Base-by-base conservation (phyloP, 192 early-diverging fungal species). In the Endogone sp. region DNA sequence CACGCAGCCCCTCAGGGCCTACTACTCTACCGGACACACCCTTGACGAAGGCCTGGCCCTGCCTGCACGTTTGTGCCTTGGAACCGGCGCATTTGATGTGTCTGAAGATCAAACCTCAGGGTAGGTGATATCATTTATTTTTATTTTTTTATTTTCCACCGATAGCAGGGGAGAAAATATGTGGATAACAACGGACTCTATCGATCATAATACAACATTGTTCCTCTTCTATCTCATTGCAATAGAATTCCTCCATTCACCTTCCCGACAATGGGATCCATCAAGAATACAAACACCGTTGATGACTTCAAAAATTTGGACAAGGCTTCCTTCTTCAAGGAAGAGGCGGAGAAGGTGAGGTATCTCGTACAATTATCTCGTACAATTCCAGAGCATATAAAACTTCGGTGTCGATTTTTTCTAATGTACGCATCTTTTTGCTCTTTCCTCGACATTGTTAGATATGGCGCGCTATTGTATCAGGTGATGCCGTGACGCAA, bases 271-370 rank as follows among this genome's bases (percentile, higher is more conserved):
- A 75, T 79, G 29, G 93, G 89, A 2, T 68, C 68, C 2, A 74
- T 99, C 31, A 79, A 84, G 67, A 99, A 98, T 79, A 95, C 94
- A 29, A 99, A 99, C 75, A 98, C 97, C 1, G 81, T 98, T 4
- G 94, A 97, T 68, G 94, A 95, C 56, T 99, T 97, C 73, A 93
- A 92, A 70, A 68, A 65, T 54, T 61, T 87, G 30, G 94, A 98
- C 77, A 97, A 94, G 73, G 73, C 76, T 23, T 83, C 78, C 25
- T 72, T 93, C 21, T 86, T 98, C 68, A 78, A 81, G 63, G 62
- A 71, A 13, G 70, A 75, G 2, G 81, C 88, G 4, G 79, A 84
- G 66, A 77, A 89, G 78, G 90, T 92, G 76, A 67, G 26, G 16
- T 6, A 16, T 4, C 27, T n/a, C n/a, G n/a, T n/a, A n/a, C n/a